phyloP scores from a whole-genome alignment of 768 basidiomycete species.

The Russula compacta region DNA sequence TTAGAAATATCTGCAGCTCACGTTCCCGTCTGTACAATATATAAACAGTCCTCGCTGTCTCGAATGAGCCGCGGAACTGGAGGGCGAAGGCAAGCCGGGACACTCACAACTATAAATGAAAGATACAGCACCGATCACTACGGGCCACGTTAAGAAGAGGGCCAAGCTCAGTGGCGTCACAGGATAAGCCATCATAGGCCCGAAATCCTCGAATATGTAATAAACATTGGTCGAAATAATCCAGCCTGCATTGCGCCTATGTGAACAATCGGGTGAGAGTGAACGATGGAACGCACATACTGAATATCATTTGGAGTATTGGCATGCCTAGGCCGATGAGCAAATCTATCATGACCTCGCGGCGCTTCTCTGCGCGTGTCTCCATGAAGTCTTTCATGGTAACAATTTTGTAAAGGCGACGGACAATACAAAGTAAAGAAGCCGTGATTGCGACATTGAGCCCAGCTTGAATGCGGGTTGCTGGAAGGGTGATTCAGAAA shows the following conservation, averaged over 20 bases:
- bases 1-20: slow-evolving; percentile 24
- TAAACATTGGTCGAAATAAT: not conserved
- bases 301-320: too few species aligned
- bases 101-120: slow-evolving; percentile 33
- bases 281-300: not conserved
- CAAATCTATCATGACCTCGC: too few species aligned
- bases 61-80: not conserved
- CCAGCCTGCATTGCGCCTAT: not conserved
- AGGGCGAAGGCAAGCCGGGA: too few species aligned
- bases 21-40: slow-evolving; percentile 22
- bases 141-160: slow-evolving; percentile 26
- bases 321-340: too few species aligned
- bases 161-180: slow-evolving; percentile 25
- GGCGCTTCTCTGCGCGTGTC: too few species aligned
- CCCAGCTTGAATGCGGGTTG: too few species aligned
- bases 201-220: slow-evolving; percentile 30
- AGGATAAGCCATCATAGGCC: slow-evolving; percentile 34
- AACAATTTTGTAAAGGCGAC: too few species aligned
- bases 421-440: too few species aligned
- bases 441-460: too few species aligned
- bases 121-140: slow-evolving; percentile 22
- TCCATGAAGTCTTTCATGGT: too few species aligned
- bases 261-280: not conserved
- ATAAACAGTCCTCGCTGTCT: slow-evolving; percentile 23
- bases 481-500: too few species aligned